Evolutionary conservation across 768 basidiomycete species (phyloP).

Genomic region (Saitozyma sp.): DNA sequence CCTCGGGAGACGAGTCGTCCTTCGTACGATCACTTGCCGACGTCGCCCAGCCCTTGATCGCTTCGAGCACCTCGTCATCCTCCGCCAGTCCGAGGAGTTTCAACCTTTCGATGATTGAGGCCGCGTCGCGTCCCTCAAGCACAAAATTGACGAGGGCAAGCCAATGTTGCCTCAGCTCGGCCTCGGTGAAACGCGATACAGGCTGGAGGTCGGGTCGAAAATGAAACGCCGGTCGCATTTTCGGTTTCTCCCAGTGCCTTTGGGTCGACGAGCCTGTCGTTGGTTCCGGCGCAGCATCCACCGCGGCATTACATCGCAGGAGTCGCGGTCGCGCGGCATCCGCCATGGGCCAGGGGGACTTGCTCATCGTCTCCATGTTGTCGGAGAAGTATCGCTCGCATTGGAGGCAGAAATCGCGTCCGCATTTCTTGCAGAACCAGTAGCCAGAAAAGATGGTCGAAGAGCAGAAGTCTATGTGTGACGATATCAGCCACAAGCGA

Average conservation of each 20-base stretch:
- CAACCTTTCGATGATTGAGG: conserved; percentile 17
- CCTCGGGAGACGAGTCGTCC: neutral
- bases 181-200: conserved; percentile 70
- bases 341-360: conserved; percentile 34
- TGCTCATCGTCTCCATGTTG: conserved; percentile 18
- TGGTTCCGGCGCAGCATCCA: neutral
- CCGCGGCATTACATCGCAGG: conserved; percentile 15
- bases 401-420: conserved; percentile 82
- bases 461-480: conserved; percentile 76
- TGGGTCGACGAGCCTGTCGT: neutral
- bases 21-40: neutral
- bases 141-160: conserved; percentile 67
- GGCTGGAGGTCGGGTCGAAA: conserved; percentile 62
- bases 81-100: conserved; percentile 7
- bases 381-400: conserved; percentile 72
- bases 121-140: conserved; percentile 11
- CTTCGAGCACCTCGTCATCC: neutral
- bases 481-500: conserved; percentile 2
- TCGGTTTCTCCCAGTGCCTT: neutral
- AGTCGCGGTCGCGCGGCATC: conserved; percentile 31
- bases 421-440: conserved; percentile 89
- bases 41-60: conserved; percentile 1
- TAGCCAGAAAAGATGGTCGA: conserved; percentile 86
- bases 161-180: conserved; percentile 68
- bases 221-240: conserved; percentile 17